Evolutionary conservation across 495 filamentous ascomycete species (phyloP), one percentile per base, ranked within the genome.

Genomic region (Xylaria grammica): DNA sequence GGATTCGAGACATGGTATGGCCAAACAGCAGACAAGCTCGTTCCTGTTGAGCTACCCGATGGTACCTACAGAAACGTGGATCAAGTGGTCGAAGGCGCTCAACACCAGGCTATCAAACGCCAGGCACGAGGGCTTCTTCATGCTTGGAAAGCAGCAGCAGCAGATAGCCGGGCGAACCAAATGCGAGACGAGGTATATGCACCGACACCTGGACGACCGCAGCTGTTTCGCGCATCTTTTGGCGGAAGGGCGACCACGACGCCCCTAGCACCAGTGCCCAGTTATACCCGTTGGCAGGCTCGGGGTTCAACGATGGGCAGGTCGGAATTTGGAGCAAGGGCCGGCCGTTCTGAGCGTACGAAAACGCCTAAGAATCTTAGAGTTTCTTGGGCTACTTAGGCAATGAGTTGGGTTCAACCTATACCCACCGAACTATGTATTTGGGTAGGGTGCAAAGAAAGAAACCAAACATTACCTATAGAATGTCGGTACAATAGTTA

Each of bases 1-100:
- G 77, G 86, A n/a, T 82, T 91, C 66, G 83, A 81, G 40, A 75
- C 78, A 51, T 91, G 88, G 88, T 74, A 80, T 15, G 79, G 86
- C 9, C 82, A 79, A 63, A 72, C 82, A 7, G 72, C 70, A 20
- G 71, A 82, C 74, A 75, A 67, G 49, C 69, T 75, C 49, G 75
- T 75, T 40, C 71, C 69, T 8, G 45, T 70, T 13, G 66, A 72
- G 60, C 57, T 68, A n/a, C 46, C 67, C 15, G 58, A 69, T 24
- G 70, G 67, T 30, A 57, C 63, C 29, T 72, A 68, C 55, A 67
- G 59, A 24, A 72, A 67, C 34, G 61, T 74, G 36, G 58, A 65
- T 22, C 69, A 72, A 59, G 40, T 74, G 15, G 63, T 74, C 15
- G 65, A 72, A 56, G 67, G 67, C 34, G 72, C 72, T 17, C 72